Evolutionary conservation across 2,329 filamentous ascomycete species (phyloP).

Genomic region (Ascochyta koolunga): DNA sequence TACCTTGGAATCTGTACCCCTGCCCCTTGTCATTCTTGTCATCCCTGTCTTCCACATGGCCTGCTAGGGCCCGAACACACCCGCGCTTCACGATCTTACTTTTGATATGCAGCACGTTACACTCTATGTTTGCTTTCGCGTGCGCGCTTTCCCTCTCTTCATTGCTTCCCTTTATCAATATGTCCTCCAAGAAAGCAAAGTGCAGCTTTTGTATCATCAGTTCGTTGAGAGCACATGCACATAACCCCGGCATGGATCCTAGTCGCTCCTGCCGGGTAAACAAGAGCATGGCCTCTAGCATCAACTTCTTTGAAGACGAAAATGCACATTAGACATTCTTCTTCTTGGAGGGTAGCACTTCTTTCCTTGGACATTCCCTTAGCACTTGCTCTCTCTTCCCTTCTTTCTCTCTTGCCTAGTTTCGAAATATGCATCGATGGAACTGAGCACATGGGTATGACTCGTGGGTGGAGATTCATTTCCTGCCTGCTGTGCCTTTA

Average conservation of each 20-base stretch:
- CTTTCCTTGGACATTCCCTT: not conserved
- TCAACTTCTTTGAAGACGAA: not conserved
- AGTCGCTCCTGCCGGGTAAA: not conserved
- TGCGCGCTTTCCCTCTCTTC: not conserved
- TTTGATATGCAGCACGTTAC: not conserved
- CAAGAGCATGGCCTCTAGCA: not conserved
- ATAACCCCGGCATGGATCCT: not conserved
- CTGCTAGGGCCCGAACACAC: slow-evolving; percentile 17
- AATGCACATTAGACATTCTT: not conserved
- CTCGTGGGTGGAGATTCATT: slow-evolving; percentile 24
- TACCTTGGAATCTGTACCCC: slow-evolving; percentile 9
- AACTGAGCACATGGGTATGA: not conserved
- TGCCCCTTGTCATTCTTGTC: not conserved
- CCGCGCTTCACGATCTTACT: too few relatives aligned
- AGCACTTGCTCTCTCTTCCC: not conserved
- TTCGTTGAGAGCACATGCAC: not conserved
- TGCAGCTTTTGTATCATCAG: not conserved
- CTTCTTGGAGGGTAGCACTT: not conserved
- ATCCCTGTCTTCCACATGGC: slow-evolving; percentile 47
- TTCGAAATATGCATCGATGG: not conserved
- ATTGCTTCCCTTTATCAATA: not conserved
- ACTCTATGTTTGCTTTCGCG: not conserved
- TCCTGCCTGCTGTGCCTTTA: slow-evolving; percentile 24
- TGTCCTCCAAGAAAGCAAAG: not conserved
- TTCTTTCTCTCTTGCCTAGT: too few relatives aligned